Conservation (phyloP, 345 rosid species). For the Rubroshorea leprosula region DNA sequence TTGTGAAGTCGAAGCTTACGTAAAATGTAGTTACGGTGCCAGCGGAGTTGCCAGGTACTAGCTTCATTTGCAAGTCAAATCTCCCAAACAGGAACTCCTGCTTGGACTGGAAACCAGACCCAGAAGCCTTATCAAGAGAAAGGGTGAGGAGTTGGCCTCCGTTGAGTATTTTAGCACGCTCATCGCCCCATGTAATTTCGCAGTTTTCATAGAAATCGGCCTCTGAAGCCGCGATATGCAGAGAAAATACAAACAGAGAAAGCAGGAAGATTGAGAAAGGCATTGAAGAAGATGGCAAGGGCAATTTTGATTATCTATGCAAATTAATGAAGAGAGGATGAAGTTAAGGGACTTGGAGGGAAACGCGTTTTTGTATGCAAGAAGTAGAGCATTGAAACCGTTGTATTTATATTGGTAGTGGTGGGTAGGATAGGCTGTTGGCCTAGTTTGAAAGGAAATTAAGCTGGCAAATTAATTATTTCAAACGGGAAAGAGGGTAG, state of each 20-base stretch:
- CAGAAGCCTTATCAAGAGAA: slow-evolving; percentile 47
- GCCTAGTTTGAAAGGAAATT: neutral
- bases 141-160: slow-evolving; percentile 43
- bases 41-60: slow-evolving; percentile 57
- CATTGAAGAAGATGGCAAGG: neutral
- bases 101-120: slow-evolving; percentile 57
- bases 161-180: slow-evolving; percentile 37
- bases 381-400: neutral
- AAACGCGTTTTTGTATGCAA: neutral
- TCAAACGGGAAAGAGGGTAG: neutral
- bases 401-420: neutral
- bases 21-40: slow-evolving; percentile 64
- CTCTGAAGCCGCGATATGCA: slow-evolving; percentile 10
- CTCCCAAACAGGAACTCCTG: slow-evolving; percentile 45
- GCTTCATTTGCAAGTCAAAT: slow-evolving; percentile 56
- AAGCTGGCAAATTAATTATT: neutral
- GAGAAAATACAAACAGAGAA: neutral
- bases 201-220: slow-evolving; percentile 41
- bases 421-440: neutral
- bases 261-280: too few species aligned
- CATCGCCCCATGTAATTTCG: slow-evolving; percentile 46
- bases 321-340: neutral
- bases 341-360: neutral
- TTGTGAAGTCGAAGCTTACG: slow-evolving; percentile 20
- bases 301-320: neutral